Evolutionary conservation across 2,329 filamentous ascomycete genomes (phyloP), one percentile per base, ranked within the genome.

Genomic region (Colletotrichum phormii): DNA sequence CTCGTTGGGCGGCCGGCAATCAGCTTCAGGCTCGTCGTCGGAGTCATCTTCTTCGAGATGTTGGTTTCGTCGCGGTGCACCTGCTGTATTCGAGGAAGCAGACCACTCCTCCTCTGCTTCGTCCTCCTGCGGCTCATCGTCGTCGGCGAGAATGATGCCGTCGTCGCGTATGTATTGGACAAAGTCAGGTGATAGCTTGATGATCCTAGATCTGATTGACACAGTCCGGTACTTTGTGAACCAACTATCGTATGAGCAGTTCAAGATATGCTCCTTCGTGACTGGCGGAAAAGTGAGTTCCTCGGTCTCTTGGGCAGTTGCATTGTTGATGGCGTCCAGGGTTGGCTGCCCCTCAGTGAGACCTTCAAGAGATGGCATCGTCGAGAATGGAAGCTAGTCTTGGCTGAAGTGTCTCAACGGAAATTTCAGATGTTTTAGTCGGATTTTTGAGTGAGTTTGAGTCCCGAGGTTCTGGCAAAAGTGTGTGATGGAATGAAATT

Each of bases 241-340:
- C 97, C 97, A 99, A 73, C 89, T 90, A 81, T 98, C 94, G 82
- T 97, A 98, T 54, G 97, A 97, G 84, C 96, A 99, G 83, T 98
- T 93, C 67, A 98, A 86, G 74, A 99, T 97, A 79, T 99, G 96
- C 59, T 93, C 90, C 80, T 92, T 93, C 37, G 92, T 95, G 70
- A 98, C 89, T 1, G 95, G 94, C 24, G 95, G 94, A 79, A 99
- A 98, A 24, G 90, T 90, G 22, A 94, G 85, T 71, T 76, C 69
- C 58, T 66, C 74, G 18, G 77, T 74, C 46, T 72, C 75, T 26
- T 64, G 67, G 11, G 73, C 69, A 31, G 62, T 72, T 12, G 64
- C 57, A 51, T 59, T 60, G 26, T 58, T 65, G 49, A 70, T 69
- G 22, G 73, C 65, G 18, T 71, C 58, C 58, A 67, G 64, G 46